These are phyloP conservation scores for Malus sylvestris DNA, from an alignment of 306 rosid species.

Conservation along the genomic window DNA sequence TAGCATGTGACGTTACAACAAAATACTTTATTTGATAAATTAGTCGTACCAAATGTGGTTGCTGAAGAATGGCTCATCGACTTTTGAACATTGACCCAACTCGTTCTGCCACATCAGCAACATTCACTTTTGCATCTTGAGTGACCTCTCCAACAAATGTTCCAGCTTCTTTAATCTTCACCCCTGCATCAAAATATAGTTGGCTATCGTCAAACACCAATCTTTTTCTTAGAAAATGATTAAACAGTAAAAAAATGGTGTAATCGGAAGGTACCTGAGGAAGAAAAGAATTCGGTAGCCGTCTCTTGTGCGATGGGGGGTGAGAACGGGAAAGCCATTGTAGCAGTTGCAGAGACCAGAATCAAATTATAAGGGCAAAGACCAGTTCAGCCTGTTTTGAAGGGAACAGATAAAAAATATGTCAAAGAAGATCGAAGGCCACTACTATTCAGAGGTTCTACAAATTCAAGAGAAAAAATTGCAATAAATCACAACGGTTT, in stretches of 20 bases:
- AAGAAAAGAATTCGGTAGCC: constrained; percentile 83
- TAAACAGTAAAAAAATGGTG: neutral
- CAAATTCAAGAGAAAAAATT: neutral
- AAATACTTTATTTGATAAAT: too few relatives aligned
- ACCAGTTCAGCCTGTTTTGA: constrained; percentile 31
- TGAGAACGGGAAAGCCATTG: constrained; percentile 66
- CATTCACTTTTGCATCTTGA: constrained; percentile 82
- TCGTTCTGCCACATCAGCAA: constrained; percentile 64
- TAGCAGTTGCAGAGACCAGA: constrained; percentile 26
- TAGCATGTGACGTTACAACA: too few relatives aligned
- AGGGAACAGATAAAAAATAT: neutral
- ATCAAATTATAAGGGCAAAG: constrained; percentile 22
- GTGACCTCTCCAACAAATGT: constrained; percentile 84
- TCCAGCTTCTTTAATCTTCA: constrained; percentile 87
- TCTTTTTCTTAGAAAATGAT: neutral
- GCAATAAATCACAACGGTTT: neutral
- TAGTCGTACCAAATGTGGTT: constrained; percentile 33
- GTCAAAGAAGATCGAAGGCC: neutral
- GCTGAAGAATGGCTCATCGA: constrained; percentile 78
- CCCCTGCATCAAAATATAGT: constrained; percentile 43
- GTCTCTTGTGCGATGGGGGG: constrained; percentile 48
- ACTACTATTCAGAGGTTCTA: neutral
- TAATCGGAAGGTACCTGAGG: constrained; percentile 54
- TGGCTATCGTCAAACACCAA: neutral
- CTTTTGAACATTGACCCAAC: constrained; percentile 73